phyloP scores from a whole-genome alignment of 1,284 basidiomycete species.

The Leccinum ponderosum region DNA sequence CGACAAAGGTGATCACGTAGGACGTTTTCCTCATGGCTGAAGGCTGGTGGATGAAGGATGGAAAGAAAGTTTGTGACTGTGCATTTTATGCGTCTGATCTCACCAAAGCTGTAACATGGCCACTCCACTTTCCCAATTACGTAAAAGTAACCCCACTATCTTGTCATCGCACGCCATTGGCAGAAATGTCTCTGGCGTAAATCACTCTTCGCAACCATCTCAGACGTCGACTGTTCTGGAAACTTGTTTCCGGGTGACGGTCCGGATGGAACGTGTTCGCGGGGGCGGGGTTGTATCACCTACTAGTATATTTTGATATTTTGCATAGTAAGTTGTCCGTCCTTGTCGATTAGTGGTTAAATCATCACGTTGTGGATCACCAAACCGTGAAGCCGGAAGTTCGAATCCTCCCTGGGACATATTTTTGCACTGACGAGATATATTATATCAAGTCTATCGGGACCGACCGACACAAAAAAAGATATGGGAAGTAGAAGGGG shows the following conservation, averaged over 20 bases:
- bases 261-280: not conserved
- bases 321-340: slow-evolving; percentile 2
- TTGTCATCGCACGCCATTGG: slow-evolving; percentile 27
- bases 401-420: slow-evolving; percentile 44
- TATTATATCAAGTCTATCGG: not conserved
- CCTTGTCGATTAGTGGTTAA: slow-evolving; percentile 44
- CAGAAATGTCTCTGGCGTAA: slow-evolving; percentile 22
- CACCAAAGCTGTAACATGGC: not conserved
- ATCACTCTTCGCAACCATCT: not conserved
- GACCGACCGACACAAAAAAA: not conserved
- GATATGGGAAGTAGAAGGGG: not conserved
- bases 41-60: not conserved
- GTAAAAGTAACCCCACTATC: slow-evolving; percentile 9
- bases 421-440: slow-evolving; percentile 11
- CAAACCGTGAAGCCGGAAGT: slow-evolving; percentile 38
- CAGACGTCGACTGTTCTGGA: not conserved
- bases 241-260: not conserved
- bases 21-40: slow-evolving; percentile 63
- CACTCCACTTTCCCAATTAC: slow-evolving; percentile 1
- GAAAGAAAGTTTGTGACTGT: not conserved
- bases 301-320: not conserved
- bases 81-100: not conserved
- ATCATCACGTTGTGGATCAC: slow-evolving; percentile 42
- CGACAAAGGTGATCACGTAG: slow-evolving; percentile 59
- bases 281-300: not conserved